A percentile compares a stretch with the other conserved stretches of the same genome.
Conservation (phyloP, 2,329 filamentous ascomycete species). For the Paracamarosporium sp. region DNA sequence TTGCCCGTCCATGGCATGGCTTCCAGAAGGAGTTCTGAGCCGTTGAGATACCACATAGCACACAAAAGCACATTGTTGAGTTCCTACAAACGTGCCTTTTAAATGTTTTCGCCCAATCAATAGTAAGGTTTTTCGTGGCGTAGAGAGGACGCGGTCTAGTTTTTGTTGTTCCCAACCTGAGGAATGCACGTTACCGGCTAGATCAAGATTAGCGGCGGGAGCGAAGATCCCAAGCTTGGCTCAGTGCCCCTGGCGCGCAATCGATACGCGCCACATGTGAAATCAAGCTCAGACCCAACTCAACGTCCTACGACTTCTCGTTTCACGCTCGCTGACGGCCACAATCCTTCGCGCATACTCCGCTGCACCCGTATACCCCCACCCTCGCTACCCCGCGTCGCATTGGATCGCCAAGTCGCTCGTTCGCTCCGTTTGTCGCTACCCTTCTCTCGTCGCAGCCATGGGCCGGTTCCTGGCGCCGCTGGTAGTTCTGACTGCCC, state of each 20-base stretch:
- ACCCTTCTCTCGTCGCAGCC: constrained; percentile 11
- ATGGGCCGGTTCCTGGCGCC: constrained; percentile 38
- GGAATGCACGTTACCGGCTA: constrained; percentile 9
- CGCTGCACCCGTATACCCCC: neutral
- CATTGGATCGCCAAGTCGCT: neutral
- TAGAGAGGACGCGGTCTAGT: too few relatives aligned
- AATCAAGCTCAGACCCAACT: constrained; percentile 18
- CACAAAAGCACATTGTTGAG: constrained; percentile 6
- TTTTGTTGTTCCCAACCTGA: neutral
- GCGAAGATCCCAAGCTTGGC: constrained; percentile 9
- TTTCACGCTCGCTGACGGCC: constrained; percentile 6
- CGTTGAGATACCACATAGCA: constrained; percentile 15
- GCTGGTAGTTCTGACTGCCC: constrained; percentile 39
- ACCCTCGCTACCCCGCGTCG: constrained; percentile 1
- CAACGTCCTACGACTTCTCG: neutral
- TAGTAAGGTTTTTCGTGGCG: neutral
- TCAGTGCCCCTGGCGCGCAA: constrained; percentile 23
- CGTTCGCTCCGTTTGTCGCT: constrained; percentile 23
- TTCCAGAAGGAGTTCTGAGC: constrained; percentile 2
- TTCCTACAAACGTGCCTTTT: too few relatives aligned
- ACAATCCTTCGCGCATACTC: constrained; percentile 6
- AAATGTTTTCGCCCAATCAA: too few relatives aligned
- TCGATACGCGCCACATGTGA: constrained; percentile 27
- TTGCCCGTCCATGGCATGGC: neutral
- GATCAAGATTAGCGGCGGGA: constrained; percentile 6